Conservation (phyloP, 2,329 filamentous ascomycete genomes). For the Pseudocercospora cruenta region DNA sequence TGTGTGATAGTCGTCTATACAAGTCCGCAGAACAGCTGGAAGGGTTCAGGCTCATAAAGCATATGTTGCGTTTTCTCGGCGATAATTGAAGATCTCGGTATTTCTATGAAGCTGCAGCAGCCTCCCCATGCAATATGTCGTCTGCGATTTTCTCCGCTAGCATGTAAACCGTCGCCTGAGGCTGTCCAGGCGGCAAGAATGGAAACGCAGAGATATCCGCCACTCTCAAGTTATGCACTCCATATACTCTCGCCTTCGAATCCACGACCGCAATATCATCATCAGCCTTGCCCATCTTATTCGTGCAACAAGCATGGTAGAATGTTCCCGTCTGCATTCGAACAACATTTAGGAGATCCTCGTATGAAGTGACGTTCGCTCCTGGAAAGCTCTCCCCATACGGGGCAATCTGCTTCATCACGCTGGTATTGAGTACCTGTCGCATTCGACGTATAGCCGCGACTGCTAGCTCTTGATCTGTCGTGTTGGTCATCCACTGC, state of each 20-base stretch:
- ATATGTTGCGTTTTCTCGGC: too few relatives aligned
- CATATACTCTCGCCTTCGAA: slow-evolving; percentile 22
- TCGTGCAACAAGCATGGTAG: slow-evolving; percentile 23
- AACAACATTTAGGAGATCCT: slow-evolving; percentile 11
- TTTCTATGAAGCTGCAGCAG: too few relatives aligned
- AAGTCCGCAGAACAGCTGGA: too few relatives aligned
- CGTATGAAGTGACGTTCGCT: slow-evolving; percentile 19
- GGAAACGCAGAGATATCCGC: slow-evolving; percentile 30
- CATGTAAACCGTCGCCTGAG: slow-evolving; percentile 33
- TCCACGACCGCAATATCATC: slow-evolving; percentile 28
- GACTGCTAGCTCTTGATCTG: slow-evolving; percentile 40
- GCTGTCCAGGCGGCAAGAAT: slow-evolving; percentile 31
- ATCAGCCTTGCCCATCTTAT: slow-evolving; percentile 13
- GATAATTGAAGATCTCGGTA: too few relatives aligned
- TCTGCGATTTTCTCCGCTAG: slow-evolving; percentile 41
- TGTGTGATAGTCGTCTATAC: too few relatives aligned
- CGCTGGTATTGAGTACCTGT: slow-evolving; percentile 31
- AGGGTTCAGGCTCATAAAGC: too few relatives aligned
- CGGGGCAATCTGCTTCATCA: slow-evolving; percentile 31
- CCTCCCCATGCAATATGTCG: too few relatives aligned
- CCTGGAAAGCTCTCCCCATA: slow-evolving; percentile 24
- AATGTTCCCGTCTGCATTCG: background rate
- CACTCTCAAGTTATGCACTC: slow-evolving; percentile 27
- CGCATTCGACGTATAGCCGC: slow-evolving; percentile 39
- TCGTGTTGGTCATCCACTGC: background rate